Evolutionary conservation across 371 early-diverging fungal species (phyloP).

Genomic region (Saksenaea vasiformis): DNA sequence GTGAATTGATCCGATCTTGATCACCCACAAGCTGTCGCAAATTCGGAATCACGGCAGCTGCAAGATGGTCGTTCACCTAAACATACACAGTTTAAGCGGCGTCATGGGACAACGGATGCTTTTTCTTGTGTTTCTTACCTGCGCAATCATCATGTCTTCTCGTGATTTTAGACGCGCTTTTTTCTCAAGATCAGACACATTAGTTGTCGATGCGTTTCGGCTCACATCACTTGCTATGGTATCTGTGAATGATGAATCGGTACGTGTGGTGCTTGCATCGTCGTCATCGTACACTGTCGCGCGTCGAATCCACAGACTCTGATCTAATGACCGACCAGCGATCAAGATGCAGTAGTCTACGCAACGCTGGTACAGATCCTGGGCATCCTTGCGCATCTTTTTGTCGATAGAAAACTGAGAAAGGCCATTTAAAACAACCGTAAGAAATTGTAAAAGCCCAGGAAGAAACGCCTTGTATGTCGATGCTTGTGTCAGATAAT

Average conservation of each 20-base stretch:
- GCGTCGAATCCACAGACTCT: conserved; percentile 72
- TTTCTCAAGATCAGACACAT: conserved; percentile 51
- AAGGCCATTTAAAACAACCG: conserved; percentile 57
- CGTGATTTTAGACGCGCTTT: conserved; percentile 48
- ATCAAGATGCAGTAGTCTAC: conserved; percentile 78
- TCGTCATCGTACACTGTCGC: conserved; percentile 44
- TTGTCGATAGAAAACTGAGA: conserved; percentile 65
- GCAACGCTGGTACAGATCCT: conserved; percentile 70
- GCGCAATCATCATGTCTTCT: conserved; percentile 54
- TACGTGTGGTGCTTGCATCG: conserved; percentile 18
- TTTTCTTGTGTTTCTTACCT: conserved; percentile 20
- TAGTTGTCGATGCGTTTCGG: conserved; percentile 40
- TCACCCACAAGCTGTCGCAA: conserved; percentile 69
- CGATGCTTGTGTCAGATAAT: conserved; percentile 65
- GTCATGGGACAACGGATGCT: conserved; percentile 6
- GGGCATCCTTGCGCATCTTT: conserved; percentile 65
- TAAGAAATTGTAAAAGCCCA: conserved; percentile 55
- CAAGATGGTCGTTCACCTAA: conserved; percentile 36
- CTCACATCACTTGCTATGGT: conserved; percentile 17
- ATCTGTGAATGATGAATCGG: conserved; percentile 19
- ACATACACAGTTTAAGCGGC: conserved; percentile 32
- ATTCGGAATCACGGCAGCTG: conserved; percentile 65
- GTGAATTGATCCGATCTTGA: conserved; percentile 67
- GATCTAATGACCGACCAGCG: conserved; percentile 77
- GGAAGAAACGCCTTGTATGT: conserved; percentile 65